Conservation (phyloP, 148 eudicot species). For the Silene conica region DNA sequence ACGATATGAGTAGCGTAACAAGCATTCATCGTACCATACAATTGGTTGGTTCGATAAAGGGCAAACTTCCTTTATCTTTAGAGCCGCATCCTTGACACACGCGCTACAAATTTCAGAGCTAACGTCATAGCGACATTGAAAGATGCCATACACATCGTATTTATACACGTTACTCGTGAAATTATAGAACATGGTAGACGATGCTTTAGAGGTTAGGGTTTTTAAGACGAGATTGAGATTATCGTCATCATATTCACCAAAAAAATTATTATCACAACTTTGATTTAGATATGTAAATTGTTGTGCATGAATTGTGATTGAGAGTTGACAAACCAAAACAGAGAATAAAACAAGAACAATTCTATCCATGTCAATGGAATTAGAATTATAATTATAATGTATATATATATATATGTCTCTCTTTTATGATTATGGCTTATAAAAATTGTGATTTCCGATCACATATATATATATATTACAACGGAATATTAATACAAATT, state of each 20-base stretch:
- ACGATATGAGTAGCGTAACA: constrained; percentile 18
- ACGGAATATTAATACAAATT: no score
- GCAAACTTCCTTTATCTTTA: not conserved
- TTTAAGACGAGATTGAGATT: constrained; percentile 15
- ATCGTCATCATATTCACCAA: constrained; percentile 11
- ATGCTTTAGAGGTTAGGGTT: constrained; percentile 3
- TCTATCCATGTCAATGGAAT: not conserved
- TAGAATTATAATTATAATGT: no score
- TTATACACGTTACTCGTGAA: not conserved
- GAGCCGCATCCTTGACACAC: constrained; percentile 13
- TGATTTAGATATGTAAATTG: not conserved
- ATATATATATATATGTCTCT: not conserved
- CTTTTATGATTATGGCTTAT: no score
- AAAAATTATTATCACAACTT: not conserved
- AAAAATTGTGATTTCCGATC: no score
- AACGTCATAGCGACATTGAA: constrained; percentile 16
- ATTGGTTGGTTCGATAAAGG: constrained; percentile 1
- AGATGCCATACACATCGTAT: constrained; percentile 16
- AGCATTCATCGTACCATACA: constrained; percentile 18
- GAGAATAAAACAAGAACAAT: not conserved
- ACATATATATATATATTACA: no score
- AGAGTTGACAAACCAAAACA: not conserved
- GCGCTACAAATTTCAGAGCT: constrained; percentile 1
- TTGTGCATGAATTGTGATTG: not conserved
- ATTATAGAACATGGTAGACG: not conserved